Evolutionary conservation across 108 stramenopile genomes (phyloP).

Genomic region (Pseudonitzschia pungens): DNA sequence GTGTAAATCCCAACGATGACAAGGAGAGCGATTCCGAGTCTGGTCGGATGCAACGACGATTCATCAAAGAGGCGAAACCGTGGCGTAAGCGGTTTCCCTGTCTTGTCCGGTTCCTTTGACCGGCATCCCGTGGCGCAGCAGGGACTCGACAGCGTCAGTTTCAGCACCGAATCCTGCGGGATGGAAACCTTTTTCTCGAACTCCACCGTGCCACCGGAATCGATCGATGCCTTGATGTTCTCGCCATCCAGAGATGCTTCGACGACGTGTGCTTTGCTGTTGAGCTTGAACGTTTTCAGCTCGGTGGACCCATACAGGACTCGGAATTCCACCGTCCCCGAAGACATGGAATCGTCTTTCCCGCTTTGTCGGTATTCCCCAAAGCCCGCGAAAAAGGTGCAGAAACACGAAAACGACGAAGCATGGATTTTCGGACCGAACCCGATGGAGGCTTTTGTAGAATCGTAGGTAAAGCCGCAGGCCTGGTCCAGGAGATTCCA

Average conservation of each 20-base stretch:
- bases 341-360: neutral
- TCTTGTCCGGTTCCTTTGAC: no score
- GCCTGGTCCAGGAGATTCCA: slow-evolving; percentile 26
- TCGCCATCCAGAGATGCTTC: neutral
- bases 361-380: slow-evolving; percentile 10
- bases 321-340: neutral
- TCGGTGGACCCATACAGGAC: neutral
- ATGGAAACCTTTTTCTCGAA: neutral
- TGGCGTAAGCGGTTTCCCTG: no score
- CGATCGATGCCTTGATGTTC: neutral
- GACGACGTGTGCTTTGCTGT: slow-evolving; percentile 9
- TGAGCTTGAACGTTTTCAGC: neutral
- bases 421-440: neutral
- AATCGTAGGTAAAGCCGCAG: slow-evolving; percentile 26
- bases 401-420: slow-evolving; percentile 3
- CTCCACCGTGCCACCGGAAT: neutral
- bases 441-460: slow-evolving; percentile 4
- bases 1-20: no score
- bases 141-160: neutral
- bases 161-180: neutral
- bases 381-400: slow-evolving; percentile 5
- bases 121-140: neutral
- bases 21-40: no score
- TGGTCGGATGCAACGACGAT: no score
- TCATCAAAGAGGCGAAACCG: no score